Conservation (phyloP, 192 early-diverging fungal species). For the Umbelopsis sp. region DNA sequence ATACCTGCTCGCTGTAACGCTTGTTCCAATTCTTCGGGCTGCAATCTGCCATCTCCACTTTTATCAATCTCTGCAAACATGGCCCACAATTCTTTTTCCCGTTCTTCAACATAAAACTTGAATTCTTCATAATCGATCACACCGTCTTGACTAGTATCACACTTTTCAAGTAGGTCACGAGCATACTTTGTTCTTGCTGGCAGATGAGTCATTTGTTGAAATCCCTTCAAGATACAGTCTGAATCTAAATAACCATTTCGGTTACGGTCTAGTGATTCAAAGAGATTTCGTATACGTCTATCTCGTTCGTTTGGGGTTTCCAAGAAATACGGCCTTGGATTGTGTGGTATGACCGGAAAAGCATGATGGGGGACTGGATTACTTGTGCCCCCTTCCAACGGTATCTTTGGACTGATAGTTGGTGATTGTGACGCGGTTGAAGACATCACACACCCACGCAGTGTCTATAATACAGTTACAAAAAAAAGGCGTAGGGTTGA, state of each 20-base stretch:
- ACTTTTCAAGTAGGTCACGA: conserved; percentile 42
- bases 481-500: neutral
- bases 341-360: neutral
- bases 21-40: conserved; percentile 54
- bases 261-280: conserved; percentile 40
- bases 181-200: conserved; percentile 50
- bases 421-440: conserved; percentile 18
- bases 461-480: neutral
- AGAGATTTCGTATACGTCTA: conserved; percentile 39
- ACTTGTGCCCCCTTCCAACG: neutral
- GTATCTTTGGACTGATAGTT: conserved; percentile 1
- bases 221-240: conserved; percentile 40
- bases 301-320: conserved; percentile 39
- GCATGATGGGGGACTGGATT: neutral
- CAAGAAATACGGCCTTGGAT: conserved; percentile 33
- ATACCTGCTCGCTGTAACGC: conserved; percentile 65
- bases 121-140: conserved; percentile 58
- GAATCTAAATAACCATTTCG: conserved; percentile 39
- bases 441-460: conserved; percentile 11
- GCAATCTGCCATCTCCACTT: conserved; percentile 57
- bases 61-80: conserved; percentile 70
- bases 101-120: conserved; percentile 63
- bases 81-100: conserved; percentile 65
- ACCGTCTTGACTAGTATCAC: conserved; percentile 43
- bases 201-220: conserved; percentile 41